Base-by-base conservation (phyloP, 176 grass and related monocot species). In the Musa schizocarpa region DNA sequence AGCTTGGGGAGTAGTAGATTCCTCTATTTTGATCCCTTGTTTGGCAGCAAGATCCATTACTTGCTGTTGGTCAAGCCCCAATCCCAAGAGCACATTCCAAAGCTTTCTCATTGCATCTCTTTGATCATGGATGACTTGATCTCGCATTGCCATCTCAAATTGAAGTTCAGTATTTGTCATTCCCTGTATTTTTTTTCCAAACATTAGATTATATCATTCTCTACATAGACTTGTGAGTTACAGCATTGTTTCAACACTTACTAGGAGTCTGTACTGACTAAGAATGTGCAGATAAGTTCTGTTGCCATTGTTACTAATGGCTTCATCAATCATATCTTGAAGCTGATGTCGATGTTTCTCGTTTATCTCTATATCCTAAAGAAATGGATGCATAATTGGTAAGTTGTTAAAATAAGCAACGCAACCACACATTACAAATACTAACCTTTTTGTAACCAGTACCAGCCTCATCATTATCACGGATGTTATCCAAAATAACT, bases 391-490 rank as follows among this genome's bases (percentile, higher is more conserved):
- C 62, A 25, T 72, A 74, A 25, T 22, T 56, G 34, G 8, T 75
- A 13, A 52, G 14, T 65, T 68, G 17, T 79, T 50, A 13, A 74
- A 72, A 54, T 74, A 16, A 9, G 48, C 8, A 78, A 77, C 16
- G 54, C 69, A 81, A 74, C 17, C 34, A 62, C 83, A 54, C 26
- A 29, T 19, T 71, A 77, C 14, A 73, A 50, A 63, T 87, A 17
- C 50, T 65, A 65, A 99, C 95, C 88, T 99, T 94, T 82, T 73
- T 94, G 81, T 99, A 99, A 51, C 88, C 81, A 87, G 91, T 71
- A 86, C 95, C 95, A 86, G 96, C 85, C 81, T 99, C 96, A 69
- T 99, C 96, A 76, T 99, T 99, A 71, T 99, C 96, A 65, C 96
- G 88, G 24, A 99, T 92, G 53, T 99, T 99, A 70, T 99, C 96